A percentile compares a stretch with the other conserved stretches of the same genome.
Conservation (phyloP, 2,329 filamentous ascomycete genomes). For the Xylariaceae sp. region DNA sequence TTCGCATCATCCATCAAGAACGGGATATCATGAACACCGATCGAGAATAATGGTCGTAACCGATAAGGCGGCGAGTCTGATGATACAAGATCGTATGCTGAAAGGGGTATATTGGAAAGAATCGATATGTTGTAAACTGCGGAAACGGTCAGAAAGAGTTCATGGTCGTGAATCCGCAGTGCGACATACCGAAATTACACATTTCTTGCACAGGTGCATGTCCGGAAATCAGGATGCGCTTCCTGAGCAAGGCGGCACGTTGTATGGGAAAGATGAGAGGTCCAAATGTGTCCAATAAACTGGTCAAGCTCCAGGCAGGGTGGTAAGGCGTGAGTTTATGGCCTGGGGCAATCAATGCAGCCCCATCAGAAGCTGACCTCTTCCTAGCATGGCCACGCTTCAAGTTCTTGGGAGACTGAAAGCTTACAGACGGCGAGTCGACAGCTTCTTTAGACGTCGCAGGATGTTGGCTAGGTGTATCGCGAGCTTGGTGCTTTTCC, state of each 20-base stretch:
- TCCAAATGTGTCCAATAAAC: conserved; percentile 77
- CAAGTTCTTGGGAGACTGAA: conserved; percentile 28
- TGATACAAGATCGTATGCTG: conserved; percentile 66
- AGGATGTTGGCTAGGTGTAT: conserved; percentile 31
- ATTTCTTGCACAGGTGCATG: conserved; percentile 79
- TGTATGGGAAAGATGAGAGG: conserved; percentile 90
- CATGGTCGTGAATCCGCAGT: not conserved
- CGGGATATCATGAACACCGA: conserved; percentile 90
- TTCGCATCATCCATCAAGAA: conserved; percentile 63
- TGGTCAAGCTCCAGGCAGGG: conserved; percentile 77
- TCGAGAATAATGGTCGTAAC: conserved; percentile 80
- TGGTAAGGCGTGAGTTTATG: conserved; percentile 73
- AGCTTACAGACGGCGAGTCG: conserved; percentile 46
- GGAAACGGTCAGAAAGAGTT: conserved; percentile 13
- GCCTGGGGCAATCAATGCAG: conserved; percentile 52
- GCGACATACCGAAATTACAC: conserved; percentile 77
- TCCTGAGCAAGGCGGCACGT: conserved; percentile 78
- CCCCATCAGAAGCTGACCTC: conserved; percentile 59
- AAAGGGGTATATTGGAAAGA: conserved; percentile 78
- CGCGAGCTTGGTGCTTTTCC: conserved; percentile 53
- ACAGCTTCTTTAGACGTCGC: conserved; percentile 39
- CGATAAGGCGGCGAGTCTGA: conserved; percentile 57
- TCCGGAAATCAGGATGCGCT: conserved; percentile 82
- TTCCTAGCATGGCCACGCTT: conserved; percentile 45
- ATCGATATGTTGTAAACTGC: conserved; percentile 92